Evolutionary conservation across 768 basidiomycete species (phyloP), one percentile per base, ranked within the genome.

Genomic region (Melanogaster broomeanus): DNA sequence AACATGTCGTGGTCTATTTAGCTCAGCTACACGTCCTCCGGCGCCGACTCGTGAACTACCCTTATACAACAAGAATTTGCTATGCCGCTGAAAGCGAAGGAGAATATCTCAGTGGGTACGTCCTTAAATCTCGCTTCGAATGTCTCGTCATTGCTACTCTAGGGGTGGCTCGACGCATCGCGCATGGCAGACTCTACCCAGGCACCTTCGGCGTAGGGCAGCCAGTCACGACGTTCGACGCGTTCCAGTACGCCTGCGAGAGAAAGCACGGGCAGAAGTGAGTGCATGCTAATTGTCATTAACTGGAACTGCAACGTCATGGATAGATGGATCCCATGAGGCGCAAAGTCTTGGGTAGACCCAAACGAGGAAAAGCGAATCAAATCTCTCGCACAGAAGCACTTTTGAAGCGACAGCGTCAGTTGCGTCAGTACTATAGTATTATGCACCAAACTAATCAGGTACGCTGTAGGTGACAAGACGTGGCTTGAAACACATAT

Each of bases 401-500:
- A 16, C 76, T 93, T 24, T 66, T 84, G 40, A 82, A 77, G 43
- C 81, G 96, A 51, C 94, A 97, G 68, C 71, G 96, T 96, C 16
- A 44, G 62, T 59, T 19, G 30, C 10, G 3, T 40, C 25, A 70
- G 47, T 11, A 3, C 9, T 3, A 8, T 28, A 33, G 12, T 33
- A 4, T 39, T 42, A 9, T 6, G 15, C 28, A 7, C 39, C 15
- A 10, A 24, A 27, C 18, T 44, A 16, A 41, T 15, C 35, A 46
- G 43, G 28, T 44, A 5, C 33, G 24, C 43, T 37, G 2, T 56
- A 97, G 95, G 76, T 27, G 79, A 90, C 57, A 98, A 98, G 67
- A 74, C 79, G 12, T 98, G 96, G 96, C 82, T 99, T 0, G 93
- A 96, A 65, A 96, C 94, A 6, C 97, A 99, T 66, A 71, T 98